A percentile compares a stretch with the other conserved stretches of the same genome.
Evolutionary conservation across 495 filamentous ascomycete genomes (phyloP).

Genomic region (Tuber magnatum): DNA sequence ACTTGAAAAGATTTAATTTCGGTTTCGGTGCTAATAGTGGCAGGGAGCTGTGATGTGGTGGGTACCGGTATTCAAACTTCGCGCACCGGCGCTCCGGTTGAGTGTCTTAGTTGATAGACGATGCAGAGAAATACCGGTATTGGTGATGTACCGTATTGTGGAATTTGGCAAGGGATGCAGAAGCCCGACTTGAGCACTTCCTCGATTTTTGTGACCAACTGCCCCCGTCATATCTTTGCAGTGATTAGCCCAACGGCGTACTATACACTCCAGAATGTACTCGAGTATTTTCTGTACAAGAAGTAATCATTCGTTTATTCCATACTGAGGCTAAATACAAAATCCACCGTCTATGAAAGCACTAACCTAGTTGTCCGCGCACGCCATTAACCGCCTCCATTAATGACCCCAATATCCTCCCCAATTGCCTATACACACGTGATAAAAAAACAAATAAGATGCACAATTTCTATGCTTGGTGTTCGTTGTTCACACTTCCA

Average conservation of each 20-base stretch:
- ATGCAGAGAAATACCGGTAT: not conserved
- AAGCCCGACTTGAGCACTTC: not conserved
- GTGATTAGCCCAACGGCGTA: not conserved
- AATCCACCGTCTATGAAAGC: not conserved
- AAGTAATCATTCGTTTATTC: not conserved
- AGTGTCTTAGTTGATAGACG: not conserved
- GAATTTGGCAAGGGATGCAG: not conserved
- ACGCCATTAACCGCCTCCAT: not conserved
- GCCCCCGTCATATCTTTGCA: not conserved
- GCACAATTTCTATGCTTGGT: not conserved
- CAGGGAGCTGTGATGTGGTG: not conserved
- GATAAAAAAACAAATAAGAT: not conserved
- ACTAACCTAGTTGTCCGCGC: not conserved
- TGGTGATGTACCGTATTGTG: not conserved
- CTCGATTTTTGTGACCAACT: not conserved
- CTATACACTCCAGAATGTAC: not conserved
- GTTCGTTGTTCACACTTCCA: not conserved
- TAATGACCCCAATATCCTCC: not conserved
- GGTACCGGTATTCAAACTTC: not conserved
- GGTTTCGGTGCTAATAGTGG: not conserved
- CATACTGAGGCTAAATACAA: not conserved
- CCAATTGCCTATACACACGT: not conserved
- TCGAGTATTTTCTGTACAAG: not conserved
- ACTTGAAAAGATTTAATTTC: not conserved
- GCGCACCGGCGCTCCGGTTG: not conserved